Base-by-base conservation (phyloP, 352 stramenopile genomes). In the Globisporangium echinulatum region DNA sequence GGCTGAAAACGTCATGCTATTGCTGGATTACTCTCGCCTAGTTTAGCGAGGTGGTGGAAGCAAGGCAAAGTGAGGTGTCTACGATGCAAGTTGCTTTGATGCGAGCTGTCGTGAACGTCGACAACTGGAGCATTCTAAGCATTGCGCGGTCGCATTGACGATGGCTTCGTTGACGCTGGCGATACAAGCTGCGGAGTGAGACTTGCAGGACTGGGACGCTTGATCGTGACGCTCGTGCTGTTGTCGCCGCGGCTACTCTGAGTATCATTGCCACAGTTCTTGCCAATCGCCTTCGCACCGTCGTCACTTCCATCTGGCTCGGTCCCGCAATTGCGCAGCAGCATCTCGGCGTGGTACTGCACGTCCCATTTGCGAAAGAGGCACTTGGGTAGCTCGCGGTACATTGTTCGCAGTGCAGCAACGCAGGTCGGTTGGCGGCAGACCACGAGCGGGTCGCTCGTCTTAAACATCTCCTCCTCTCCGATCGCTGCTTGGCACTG, bases 361-460 rank as follows among this genome's bases (percentile, higher is more conserved):
- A 86, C 62, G 2, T 67, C 71, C 74, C 70, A 85, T 60, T 82
- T 62, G 8, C 75, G 51, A 62, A 82, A 88, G 39, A 67, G 72
- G 58, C 82, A 91, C 55, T 78, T 64, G 8, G 82, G 78, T 52
- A 91, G 62, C 37, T 46, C 55, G 47, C 66, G 63, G 74, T 89
- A 87, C 47, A 91, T 68, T 38, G 67, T 53, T 65, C 85, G 61
- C 15, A 89, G 74, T 54, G 78, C 73, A 3, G 61, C 63, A 36
- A 59, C 70, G 58, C 81, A 90, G 5, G 67, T 68, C 14, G 66
- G 37, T 7, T 64, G 68, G 17, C 61, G 58, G 61, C 78, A 87
- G 19, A 89, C 69, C 10, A 63, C 43, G 38, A 55, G 64, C 15
- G 69, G 67, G 40, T 83, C 52, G 0, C 38, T 59, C 1, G 69